These are phyloP conservation scores for Aphanomyces stellatus DNA, from an alignment of 352 stramenopile species.

Conservation along the genomic window DNA sequence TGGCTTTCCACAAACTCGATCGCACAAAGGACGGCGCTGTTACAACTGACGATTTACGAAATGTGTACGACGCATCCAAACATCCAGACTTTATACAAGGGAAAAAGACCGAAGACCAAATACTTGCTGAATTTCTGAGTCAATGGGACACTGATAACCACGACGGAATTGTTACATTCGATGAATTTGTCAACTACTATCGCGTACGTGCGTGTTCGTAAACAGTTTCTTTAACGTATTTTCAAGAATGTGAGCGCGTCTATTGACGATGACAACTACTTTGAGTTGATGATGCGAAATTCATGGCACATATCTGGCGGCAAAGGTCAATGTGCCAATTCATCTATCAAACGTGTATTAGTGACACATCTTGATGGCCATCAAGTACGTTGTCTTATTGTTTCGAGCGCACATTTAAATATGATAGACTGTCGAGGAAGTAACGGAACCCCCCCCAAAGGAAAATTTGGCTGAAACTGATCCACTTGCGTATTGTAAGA, in stretches of 20 bases:
- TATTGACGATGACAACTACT: conserved; percentile 69
- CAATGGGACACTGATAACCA: conserved; percentile 44
- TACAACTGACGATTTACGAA: conserved; percentile 43
- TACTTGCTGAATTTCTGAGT: conserved; percentile 58
- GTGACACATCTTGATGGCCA: conserved; percentile 34
- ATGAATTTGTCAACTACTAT: conserved; percentile 77
- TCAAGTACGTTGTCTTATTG: conserved; percentile 19
- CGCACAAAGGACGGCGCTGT: conserved; percentile 27
- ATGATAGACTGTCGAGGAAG: conserved; percentile 8
- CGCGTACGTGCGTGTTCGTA: conserved; percentile 27
- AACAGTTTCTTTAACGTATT: not conserved
- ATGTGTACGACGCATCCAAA: conserved; percentile 64
- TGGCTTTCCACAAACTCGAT: conserved; percentile 57
- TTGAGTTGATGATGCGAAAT: conserved; percentile 77
- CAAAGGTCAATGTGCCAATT: conserved; percentile 30
- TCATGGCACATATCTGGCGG: conserved; percentile 43
- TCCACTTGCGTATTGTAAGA: conserved; percentile 10
- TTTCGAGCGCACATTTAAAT: too few species aligned
- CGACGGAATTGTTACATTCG: conserved; percentile 37
- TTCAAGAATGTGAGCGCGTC: conserved; percentile 68
- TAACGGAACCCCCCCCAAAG: conserved; percentile 1
- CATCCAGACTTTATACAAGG: conserved; percentile 58
- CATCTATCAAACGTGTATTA: conserved; percentile 38
- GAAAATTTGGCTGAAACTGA: conserved; percentile 16
- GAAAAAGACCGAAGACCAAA: conserved; percentile 42